Conservation (phyloP, 1,284 basidiomycete genomes). For the Leccinum griseonigrum region DNA sequence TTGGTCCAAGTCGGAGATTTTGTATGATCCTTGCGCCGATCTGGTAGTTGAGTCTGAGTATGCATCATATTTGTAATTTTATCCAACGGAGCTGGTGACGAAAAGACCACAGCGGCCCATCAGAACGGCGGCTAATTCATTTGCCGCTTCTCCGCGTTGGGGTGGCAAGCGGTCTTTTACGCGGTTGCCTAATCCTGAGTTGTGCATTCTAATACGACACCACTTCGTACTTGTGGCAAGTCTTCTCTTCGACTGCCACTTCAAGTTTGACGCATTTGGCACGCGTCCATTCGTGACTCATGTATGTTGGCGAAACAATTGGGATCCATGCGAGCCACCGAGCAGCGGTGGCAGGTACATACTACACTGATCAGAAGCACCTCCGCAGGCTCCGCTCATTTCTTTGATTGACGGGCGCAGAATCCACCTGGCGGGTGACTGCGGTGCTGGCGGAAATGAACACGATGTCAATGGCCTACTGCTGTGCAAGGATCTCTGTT, state of each 20-base stretch:
- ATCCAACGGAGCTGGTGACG: neutral
- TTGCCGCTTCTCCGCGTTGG: neutral
- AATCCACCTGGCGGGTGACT: neutral
- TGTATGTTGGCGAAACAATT: neutral
- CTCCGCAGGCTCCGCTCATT: neutral
- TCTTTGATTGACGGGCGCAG: neutral
- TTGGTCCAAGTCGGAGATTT: constrained; percentile 31
- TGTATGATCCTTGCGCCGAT: constrained; percentile 1
- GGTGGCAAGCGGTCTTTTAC: neutral
- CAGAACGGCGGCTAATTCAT: neutral
- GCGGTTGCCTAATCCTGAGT: neutral
- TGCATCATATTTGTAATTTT: neutral
- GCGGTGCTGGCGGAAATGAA: neutral
- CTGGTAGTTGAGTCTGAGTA: neutral
- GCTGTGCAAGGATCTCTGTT: too few relatives aligned
- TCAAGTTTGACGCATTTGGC: neutral
- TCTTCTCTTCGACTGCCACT: neutral
- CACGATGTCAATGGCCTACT: constrained; percentile 1
- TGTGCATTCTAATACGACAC: neutral
- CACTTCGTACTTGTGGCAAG: neutral
- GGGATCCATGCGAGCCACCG: neutral
- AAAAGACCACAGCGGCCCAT: neutral
- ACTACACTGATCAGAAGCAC: neutral
- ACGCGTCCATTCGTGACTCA: neutral
- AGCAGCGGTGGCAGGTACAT: neutral